These are phyloP conservation scores for Croton setiger DNA, from an alignment of 441 rosid genomes.

Conservation along the genomic window DNA sequence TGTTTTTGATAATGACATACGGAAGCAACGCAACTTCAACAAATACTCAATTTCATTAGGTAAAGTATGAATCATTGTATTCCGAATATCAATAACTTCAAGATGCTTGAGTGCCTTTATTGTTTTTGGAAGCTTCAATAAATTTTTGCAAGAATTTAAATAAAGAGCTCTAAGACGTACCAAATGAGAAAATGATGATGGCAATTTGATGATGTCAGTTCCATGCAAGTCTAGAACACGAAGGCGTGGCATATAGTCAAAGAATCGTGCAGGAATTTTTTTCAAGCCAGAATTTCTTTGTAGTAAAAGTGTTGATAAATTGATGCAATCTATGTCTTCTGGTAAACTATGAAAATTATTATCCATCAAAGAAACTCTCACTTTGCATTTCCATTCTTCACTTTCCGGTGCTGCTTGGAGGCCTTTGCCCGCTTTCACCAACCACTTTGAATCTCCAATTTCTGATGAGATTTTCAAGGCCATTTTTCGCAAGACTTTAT, in stretches of 20 bases:
- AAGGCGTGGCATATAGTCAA: conserved; percentile 27
- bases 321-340: conserved; percentile 13
- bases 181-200: conserved; percentile 22
- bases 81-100: conserved; percentile 38
- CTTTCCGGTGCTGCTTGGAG: conserved; percentile 10
- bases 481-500: conserved; percentile 28
- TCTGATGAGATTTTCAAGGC: conserved; percentile 28
- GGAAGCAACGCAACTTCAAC: conserved; percentile 22
- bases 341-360: conserved; percentile 24
- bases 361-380: not conserved
- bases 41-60: conserved; percentile 21
- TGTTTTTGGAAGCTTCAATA: conserved; percentile 21
- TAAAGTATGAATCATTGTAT: conserved; percentile 27
- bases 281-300: conserved; percentile 27
- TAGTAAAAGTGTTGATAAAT: conserved; percentile 25
- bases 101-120: conserved; percentile 25
- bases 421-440: conserved; percentile 18
- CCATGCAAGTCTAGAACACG: conserved; percentile 22
- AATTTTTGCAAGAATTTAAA: conserved; percentile 27
- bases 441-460: not conserved
- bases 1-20: conserved; percentile 16
- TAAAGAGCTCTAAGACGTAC: conserved; percentile 27
- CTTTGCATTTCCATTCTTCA: conserved; percentile 26
- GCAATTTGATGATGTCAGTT: conserved; percentile 16
- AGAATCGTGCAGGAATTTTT: conserved; percentile 23